Conservation (phyloP, 2,329 filamentous ascomycete genomes). For the Chaetomiaceae sp. region DNA sequence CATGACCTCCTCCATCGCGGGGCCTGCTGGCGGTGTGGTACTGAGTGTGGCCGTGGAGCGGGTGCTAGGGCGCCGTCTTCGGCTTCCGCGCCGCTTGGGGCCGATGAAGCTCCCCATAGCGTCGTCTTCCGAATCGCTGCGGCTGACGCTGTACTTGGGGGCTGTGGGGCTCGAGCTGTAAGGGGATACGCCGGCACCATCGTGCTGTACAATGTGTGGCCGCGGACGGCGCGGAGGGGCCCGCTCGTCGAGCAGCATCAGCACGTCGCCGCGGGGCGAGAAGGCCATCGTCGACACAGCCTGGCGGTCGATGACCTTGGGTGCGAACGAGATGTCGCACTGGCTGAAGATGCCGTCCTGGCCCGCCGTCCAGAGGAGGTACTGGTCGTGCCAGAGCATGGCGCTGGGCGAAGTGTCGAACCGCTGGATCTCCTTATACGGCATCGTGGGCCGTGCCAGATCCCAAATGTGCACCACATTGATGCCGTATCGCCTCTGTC, state of each 20-base stretch:
- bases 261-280: slow-evolving; percentile 53
- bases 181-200: slow-evolving; percentile 34
- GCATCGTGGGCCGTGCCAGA: slow-evolving; percentile 61
- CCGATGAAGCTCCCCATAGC: slow-evolving; percentile 57
- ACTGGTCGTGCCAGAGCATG: slow-evolving; percentile 60
- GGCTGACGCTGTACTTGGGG: slow-evolving; percentile 51
- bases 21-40: slow-evolving; percentile 51
- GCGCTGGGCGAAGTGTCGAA: slow-evolving; percentile 55
- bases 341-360: slow-evolving; percentile 60
- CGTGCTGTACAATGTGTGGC: slow-evolving; percentile 32
- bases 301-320: slow-evolving; percentile 58
- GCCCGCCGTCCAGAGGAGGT: slow-evolving; percentile 63
- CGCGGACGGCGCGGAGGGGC: slow-evolving; percentile 42
- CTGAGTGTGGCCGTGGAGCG: slow-evolving; percentile 44
- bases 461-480: slow-evolving; percentile 64
- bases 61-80: slow-evolving; percentile 40
- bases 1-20: slow-evolving; percentile 38
- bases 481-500: slow-evolving; percentile 50
- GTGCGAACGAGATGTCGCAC: slow-evolving; percentile 61
- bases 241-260: slow-evolving; percentile 60
- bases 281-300: slow-evolving; percentile 59
- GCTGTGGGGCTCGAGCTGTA: slow-evolving; percentile 47
- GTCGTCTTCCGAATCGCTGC: slow-evolving; percentile 63
- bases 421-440: slow-evolving; percentile 60
- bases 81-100: slow-evolving; percentile 37